These are phyloP conservation scores for Fusarium robinianum DNA, from an alignment of 2,329 filamentous ascomycete genomes.

Conservation along the genomic window DNA sequence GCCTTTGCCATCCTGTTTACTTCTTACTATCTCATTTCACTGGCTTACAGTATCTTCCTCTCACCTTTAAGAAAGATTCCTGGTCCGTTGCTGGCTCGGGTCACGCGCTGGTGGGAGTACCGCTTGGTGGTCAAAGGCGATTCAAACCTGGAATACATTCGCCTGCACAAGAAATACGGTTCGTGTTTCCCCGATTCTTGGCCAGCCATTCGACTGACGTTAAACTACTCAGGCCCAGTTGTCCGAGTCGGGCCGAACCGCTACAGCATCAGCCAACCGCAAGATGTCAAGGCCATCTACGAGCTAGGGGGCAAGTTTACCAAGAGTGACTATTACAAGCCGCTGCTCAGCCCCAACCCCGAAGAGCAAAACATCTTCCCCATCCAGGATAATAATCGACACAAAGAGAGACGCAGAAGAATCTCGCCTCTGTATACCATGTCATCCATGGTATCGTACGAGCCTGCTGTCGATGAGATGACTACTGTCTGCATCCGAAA, in stretches of 20 bases:
- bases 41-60: constrained; percentile 1
- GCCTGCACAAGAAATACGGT: constrained; percentile 9
- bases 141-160: constrained; percentile 6
- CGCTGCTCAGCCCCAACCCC: constrained; percentile 6
- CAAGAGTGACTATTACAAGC: constrained; percentile 8
- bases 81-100: constrained; percentile 4
- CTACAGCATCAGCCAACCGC: constrained; percentile 7
- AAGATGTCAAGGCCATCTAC: constrained; percentile 8
- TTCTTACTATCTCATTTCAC: constrained; percentile 2
- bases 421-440: constrained; percentile 6
- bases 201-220: constrained; percentile 1
- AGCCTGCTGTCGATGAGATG: constrained; percentile 4
- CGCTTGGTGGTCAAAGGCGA: constrained; percentile 2
- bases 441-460: constrained; percentile 6
- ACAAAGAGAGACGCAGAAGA: constrained; percentile 5
- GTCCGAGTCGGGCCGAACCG: constrained; percentile 7
- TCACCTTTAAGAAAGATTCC: constrained; percentile 3
- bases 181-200: background rate
- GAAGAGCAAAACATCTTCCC: constrained; percentile 8
- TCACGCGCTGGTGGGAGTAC: constrained; percentile 6
- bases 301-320: constrained; percentile 7
- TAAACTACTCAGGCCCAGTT: constrained; percentile 5
- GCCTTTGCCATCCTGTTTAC: background rate
- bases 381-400: constrained; percentile 2
- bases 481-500: constrained; percentile 4